Base-by-base conservation (phyloP, 2,329 filamentous ascomycete genomes). In the Whalleya microplaca region DNA sequence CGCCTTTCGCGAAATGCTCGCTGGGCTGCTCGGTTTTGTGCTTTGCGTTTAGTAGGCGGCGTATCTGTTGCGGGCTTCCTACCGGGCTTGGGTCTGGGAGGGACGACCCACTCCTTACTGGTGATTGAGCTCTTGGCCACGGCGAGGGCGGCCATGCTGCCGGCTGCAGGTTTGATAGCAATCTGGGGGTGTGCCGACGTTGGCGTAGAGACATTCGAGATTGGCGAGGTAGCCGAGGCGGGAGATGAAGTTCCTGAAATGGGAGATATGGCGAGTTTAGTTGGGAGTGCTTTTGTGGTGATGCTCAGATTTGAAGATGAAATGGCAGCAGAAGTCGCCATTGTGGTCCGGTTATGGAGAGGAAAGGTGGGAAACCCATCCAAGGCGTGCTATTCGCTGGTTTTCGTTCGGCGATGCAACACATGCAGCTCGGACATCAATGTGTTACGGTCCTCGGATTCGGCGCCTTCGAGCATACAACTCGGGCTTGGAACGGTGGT, bases 51-150 rank as follows among this genome's bases (percentile, higher is more conserved):
- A 43, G 92, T 96, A 1, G 91, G 90, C 14, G 93, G 92, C 50
- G 93, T 96, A 71, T 97, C 93, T 37, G 91, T 96, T 45, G 92
- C 91, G 2, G 94, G 93, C 80, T 98, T 98, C 66, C 94, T 87
- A 47, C 94, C 94, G 20, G 95, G 94, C 80, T 93, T 94, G 45
- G 91, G 91, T 58, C 91, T 84, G 23, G 91, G 91, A 21, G 91
- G 91, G 44, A 95, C 87, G 21, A 94, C 83, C 91, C 91, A 95
- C 84, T 94, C 89, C 73, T 88, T 93, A 66, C 84, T 90, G 37
- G 90, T 94, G 72, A 93, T 85, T 50, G 81, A 84, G 50, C 78
- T 73, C 69, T 80, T 81, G 70, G 78, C 76, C 46, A 75, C 75
- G 59, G 80, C 73, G 64, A 78, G 74, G 51, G 78, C 76, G 8